Percentiles rank a stretch among this genome's conserved stretches.
Evolutionary conservation across 2,329 filamentous ascomycete species (phyloP).

Genomic region (Lecanoromycetidae sp.): DNA sequence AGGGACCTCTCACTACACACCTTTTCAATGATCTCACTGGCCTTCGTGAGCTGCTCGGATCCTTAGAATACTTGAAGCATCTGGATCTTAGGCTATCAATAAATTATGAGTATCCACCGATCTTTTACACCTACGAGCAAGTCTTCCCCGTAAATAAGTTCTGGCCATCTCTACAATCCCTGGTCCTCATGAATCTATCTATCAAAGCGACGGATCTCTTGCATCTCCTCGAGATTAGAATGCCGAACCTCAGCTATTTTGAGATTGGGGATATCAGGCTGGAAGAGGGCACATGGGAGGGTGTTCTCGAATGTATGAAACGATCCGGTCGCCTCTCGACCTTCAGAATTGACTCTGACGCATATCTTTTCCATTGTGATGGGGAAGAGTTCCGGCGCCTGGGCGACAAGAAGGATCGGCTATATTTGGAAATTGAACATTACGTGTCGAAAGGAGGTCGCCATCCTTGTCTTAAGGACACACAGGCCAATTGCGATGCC

Average conservation of each 20-base stretch:
- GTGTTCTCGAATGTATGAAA: neutral
- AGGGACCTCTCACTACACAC: neutral
- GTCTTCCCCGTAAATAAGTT: neutral
- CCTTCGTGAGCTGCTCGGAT: neutral
- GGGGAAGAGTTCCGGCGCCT: neutral
- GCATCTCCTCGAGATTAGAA: neutral
- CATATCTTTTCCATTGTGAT: neutral
- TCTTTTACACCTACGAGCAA: neutral
- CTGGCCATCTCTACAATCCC: neutral
- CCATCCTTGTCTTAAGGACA: neutral
- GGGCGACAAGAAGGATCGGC: neutral
- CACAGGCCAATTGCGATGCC: neutral
- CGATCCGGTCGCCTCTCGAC: neutral
- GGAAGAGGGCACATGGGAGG: neutral
- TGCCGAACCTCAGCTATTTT: neutral
- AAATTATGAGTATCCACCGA: neutral
- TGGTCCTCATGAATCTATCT: neutral
- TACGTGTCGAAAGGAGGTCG: neutral
- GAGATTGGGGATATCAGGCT: neutral
- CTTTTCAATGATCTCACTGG: neutral
- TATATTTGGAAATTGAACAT: neutral
- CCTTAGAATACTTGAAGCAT: neutral
- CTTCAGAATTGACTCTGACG: neutral
- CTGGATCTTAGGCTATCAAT: neutral
- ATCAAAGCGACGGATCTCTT: neutral